Conservation (phyloP, 108 stramenopile species). For the Cyclotella sp. region DNA sequence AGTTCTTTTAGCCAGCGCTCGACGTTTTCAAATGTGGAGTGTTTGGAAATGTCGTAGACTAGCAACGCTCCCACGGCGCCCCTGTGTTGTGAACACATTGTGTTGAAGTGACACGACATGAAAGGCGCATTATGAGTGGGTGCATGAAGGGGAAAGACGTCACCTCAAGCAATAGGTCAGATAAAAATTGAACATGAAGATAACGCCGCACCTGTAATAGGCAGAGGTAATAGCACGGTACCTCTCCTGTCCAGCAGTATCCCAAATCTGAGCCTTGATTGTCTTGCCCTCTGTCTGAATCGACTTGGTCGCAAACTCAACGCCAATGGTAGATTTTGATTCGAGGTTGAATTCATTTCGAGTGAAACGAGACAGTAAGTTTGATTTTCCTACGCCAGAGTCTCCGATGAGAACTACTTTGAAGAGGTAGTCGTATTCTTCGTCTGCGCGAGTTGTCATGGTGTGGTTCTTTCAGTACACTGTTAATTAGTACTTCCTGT, state of each 20-base stretch:
- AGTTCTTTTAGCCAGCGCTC: constrained; percentile 99
- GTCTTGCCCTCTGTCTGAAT: constrained; percentile 94
- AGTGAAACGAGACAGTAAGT: constrained; percentile 97
- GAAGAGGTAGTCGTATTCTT: constrained; percentile 98
- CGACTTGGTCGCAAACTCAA: constrained; percentile 98
- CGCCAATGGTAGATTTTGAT: constrained; percentile 98
- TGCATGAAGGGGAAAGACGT: too few species aligned
- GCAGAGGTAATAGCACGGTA: constrained; percentile 98
- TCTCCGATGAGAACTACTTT: constrained; percentile 93
- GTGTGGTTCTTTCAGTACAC: neutral
- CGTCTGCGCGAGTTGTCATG: constrained; percentile 90
- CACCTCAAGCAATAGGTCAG: neutral
- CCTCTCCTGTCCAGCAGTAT: constrained; percentile 98
- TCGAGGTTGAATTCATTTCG: constrained; percentile 99
- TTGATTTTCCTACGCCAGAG: constrained; percentile 96
- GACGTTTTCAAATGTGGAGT: constrained; percentile 97
- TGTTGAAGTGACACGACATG: too few species aligned
- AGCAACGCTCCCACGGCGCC: constrained; percentile 92
- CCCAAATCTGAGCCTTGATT: constrained; percentile 99
- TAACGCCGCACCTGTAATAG: constrained; percentile 85
- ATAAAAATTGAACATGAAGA: constrained; percentile 29
- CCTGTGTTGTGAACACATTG: constrained; percentile 6
- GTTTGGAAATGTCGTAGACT: constrained; percentile 99
- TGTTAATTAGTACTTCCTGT: too few species aligned
- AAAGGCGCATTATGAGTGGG: neutral